Evolutionary conservation across 2,329 filamentous ascomycete species (phyloP).

Genomic region (Diplodia sapinea): DNA sequence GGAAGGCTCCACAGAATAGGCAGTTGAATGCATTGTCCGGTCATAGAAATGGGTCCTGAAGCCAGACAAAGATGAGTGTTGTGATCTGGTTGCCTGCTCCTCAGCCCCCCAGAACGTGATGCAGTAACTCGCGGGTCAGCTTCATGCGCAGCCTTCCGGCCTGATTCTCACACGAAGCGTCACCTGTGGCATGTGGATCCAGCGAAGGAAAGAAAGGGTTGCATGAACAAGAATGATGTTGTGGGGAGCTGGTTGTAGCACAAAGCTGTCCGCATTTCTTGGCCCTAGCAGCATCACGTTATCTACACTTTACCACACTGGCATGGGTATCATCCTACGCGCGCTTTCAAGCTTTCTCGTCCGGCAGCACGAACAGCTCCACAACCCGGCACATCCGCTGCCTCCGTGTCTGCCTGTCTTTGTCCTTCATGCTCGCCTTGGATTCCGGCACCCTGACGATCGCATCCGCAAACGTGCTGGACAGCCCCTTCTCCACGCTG

Average conservation of each 20-base stretch:
- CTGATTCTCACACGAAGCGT: too few relatives aligned
- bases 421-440: constrained; percentile 52
- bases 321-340: constrained; percentile 19
- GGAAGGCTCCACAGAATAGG: too few relatives aligned
- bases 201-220: neutral
- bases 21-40: neutral
- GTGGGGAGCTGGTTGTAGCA: neutral
- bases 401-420: constrained; percentile 65
- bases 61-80: too few relatives aligned
- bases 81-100: neutral
- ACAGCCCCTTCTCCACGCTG: constrained; percentile 64
- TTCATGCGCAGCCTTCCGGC: neutral
- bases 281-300: constrained; percentile 1
- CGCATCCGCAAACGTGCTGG: constrained; percentile 67
- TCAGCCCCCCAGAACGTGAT: too few relatives aligned
- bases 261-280: neutral
- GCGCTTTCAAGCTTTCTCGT: constrained; percentile 8
- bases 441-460: constrained; percentile 60
- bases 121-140: neutral
- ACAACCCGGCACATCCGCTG: constrained; percentile 71
- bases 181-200: too few relatives aligned
- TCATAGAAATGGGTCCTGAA: too few relatives aligned
- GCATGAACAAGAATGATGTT: neutral
- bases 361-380: constrained; percentile 68
- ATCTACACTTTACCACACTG: neutral